Percentiles rank a stretch among this genome's conserved stretches.
These are phyloP conservation scores for Diaporthe amygdali DNA, from an alignment of 2,329 filamentous ascomycete species.

Conservation along the genomic window DNA sequence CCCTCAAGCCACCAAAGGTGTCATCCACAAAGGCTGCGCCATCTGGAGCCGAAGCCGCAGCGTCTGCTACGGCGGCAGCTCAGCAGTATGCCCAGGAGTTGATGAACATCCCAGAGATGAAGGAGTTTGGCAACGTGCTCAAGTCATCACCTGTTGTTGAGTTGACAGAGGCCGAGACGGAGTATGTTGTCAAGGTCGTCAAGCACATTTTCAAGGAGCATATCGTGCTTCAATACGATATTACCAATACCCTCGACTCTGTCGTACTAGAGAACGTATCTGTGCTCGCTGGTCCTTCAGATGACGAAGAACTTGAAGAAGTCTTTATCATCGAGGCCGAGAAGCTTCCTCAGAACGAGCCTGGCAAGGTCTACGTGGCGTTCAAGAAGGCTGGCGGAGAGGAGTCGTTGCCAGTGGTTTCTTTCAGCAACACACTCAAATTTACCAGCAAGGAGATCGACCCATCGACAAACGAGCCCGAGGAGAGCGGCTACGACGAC, in stretches of 20 bases:
- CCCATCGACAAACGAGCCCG: constrained; percentile 88
- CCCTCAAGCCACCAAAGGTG: constrained; percentile 88
- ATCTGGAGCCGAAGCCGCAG: constrained; percentile 74
- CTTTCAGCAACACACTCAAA: constrained; percentile 91
- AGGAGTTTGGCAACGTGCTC: constrained; percentile 85
- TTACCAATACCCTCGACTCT: constrained; percentile 95
- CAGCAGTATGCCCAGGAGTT: constrained; percentile 91
- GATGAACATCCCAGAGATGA: constrained; percentile 87
- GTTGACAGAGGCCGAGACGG: constrained; percentile 94
- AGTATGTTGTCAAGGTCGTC: constrained; percentile 91
- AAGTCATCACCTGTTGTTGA: constrained; percentile 88
- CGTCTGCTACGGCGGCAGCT: constrained; percentile 78
- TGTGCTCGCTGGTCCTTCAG: constrained; percentile 77
- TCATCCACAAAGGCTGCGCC: constrained; percentile 75
- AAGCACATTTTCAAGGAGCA: constrained; percentile 99
- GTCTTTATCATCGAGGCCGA: constrained; percentile 93
- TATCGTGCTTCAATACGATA: constrained; percentile 92
- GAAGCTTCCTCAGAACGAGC: constrained; percentile 81
- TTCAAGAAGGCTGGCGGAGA: constrained; percentile 86
- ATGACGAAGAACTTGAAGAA: constrained; percentile 85
- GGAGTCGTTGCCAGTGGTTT: constrained; percentile 75
- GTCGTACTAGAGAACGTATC: constrained; percentile 91
- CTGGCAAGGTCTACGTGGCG: constrained; percentile 92
- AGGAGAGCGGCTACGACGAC: constrained; percentile 92
- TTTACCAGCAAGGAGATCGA: constrained; percentile 99